These are phyloP conservation scores for Alternaria longipes DNA, from an alignment of 2,329 filamentous ascomycete species.

Conservation along the genomic window DNA sequence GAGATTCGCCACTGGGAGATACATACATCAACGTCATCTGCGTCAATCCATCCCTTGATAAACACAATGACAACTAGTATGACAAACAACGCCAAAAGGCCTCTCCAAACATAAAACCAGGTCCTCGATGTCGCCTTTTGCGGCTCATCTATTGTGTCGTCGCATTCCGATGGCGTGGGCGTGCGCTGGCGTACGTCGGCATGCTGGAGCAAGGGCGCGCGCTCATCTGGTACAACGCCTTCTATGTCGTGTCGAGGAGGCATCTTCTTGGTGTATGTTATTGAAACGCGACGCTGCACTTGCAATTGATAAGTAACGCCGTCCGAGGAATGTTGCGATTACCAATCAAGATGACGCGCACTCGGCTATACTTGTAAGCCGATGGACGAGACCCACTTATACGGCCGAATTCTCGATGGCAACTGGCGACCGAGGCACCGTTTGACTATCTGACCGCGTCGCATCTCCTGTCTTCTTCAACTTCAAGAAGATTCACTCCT, in stretches of 20 bases:
- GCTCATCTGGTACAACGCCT: constrained; percentile 25
- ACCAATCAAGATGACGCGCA: constrained; percentile 16
- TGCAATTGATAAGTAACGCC: neutral
- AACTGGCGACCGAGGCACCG: neutral
- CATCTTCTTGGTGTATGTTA: constrained; percentile 11
- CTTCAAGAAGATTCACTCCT: neutral
- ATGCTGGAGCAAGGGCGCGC: constrained; percentile 31
- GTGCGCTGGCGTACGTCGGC: constrained; percentile 9
- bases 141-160: constrained; percentile 17
- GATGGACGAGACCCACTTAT: neutral
- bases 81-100: constrained; percentile 18
- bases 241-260: constrained; percentile 23
- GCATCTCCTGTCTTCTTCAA: neutral
- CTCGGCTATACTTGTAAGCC: constrained; percentile 1
- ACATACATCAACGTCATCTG: constrained; percentile 40
- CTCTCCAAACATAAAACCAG: constrained; percentile 34
- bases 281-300: neutral
- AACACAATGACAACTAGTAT: constrained; percentile 31
- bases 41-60: constrained; percentile 40
- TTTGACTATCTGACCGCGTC: neutral
- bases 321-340: constrained; percentile 3
- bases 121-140: constrained; percentile 21
- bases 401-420: neutral
- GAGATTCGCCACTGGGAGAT: neutral
- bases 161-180: constrained; percentile 11